Percentiles rank a stretch among this genome's conserved stretches.
Evolutionary conservation across 805 yeast species (phyloP).

Genomic region (Yarrowia sp.): DNA sequence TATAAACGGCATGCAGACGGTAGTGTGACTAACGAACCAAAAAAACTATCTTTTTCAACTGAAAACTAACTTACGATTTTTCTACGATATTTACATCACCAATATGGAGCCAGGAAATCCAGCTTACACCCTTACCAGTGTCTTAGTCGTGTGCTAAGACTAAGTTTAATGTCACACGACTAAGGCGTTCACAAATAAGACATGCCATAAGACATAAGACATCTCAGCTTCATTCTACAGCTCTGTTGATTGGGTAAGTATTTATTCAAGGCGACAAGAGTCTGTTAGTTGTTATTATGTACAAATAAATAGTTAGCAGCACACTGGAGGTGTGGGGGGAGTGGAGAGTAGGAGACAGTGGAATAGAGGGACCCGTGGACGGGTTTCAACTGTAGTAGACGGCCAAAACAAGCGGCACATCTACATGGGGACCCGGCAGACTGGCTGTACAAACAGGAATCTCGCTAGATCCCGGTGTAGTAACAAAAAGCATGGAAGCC

Average conservation of each 20-base stretch:
- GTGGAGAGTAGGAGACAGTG: constrained; percentile 3
- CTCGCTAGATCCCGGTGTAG: neutral
- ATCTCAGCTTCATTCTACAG: too few relatives aligned
- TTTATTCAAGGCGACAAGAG: constrained; percentile 11
- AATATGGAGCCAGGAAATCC: neutral
- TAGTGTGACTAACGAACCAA: constrained; percentile 2
- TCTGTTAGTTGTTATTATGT: constrained; percentile 33
- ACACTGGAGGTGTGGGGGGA: neutral
- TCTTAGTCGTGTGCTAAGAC: too few relatives aligned
- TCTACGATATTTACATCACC: neutral
- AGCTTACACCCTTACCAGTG: neutral
- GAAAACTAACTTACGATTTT: too few relatives aligned
- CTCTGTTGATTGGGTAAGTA: neutral
- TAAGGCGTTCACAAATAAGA: too few relatives aligned
- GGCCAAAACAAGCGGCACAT: too few relatives aligned
- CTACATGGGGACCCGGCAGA: neutral
- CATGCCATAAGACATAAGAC: too few relatives aligned
- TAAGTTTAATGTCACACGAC: too few relatives aligned
- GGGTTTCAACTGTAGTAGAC: too few relatives aligned
- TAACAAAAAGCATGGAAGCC: too few relatives aligned
- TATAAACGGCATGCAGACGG: neutral
- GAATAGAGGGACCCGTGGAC: neutral
- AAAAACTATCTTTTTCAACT: too few relatives aligned
- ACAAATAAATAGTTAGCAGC: constrained; percentile 34
- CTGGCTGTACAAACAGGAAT: constrained; percentile 2